phyloP scores from a whole-genome alignment of 805 yeast species.

The Wickerhamomyces pijperi region DNA sequence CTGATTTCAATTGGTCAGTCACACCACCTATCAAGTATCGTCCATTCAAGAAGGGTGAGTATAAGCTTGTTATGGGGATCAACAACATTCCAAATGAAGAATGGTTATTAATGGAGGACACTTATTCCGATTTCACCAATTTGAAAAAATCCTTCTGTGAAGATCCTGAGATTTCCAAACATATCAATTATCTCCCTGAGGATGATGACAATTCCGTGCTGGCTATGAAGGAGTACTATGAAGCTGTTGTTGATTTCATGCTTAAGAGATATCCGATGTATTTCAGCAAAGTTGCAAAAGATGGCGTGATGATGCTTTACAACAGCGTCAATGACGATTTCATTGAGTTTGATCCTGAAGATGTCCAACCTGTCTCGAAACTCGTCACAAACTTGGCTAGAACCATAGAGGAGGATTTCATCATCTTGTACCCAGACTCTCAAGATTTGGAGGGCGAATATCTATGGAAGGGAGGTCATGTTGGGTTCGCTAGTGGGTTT shows the following conservation, averaged over 20 bases:
- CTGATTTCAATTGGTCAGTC: conserved; percentile 31
- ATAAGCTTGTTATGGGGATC: conserved; percentile 55
- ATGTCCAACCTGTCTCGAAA: conserved; percentile 12
- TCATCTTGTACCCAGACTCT: conserved; percentile 35
- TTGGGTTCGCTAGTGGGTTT: conserved; percentile 66
- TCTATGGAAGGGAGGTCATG: conserved; percentile 40
- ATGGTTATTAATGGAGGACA: conserved; percentile 51
- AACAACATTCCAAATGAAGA: conserved; percentile 36
- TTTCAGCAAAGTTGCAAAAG: conserved; percentile 6
- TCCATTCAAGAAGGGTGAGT: conserved; percentile 52
- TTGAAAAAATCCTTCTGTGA: conserved; percentile 25
- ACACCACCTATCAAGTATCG: conserved; percentile 34
- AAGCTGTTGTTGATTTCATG: conserved; percentile 14
- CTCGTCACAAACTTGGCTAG: conserved; percentile 11
- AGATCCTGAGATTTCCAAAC: conserved; percentile 22
- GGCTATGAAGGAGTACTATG: conserved; percentile 15
- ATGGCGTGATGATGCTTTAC: conserved; percentile 11
- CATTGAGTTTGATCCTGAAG: conserved; percentile 15
- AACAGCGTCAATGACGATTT: conserved; percentile 16
- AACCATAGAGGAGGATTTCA: conserved; percentile 26
- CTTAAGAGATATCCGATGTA: conserved; percentile 16
- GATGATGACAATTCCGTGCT: conserved; percentile 6
- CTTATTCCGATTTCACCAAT: conserved; percentile 36
- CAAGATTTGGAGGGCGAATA: conserved; percentile 37
- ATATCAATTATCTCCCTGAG: conserved; percentile 24